phyloP scores from a whole-genome alignment of 768 basidiomycete species.

The Leccinum variicolor region DNA sequence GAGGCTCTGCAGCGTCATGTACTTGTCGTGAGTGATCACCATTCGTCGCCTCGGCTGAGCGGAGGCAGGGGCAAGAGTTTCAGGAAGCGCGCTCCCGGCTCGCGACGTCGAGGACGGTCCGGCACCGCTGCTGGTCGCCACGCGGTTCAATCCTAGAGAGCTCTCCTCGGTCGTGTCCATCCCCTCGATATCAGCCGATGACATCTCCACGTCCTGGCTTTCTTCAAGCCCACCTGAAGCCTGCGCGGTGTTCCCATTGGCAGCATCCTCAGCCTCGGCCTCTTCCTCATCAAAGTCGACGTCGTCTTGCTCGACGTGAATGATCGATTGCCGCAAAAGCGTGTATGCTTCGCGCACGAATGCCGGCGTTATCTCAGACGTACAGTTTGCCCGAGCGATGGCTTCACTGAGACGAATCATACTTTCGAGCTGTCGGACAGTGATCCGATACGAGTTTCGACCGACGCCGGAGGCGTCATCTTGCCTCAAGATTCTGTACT shows the following conservation, averaged over 20 bases:
- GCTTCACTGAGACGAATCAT: slow-evolving; percentile 98
- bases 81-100: slow-evolving; percentile 25
- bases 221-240: slow-evolving; percentile 43
- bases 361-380: slow-evolving; percentile 90
- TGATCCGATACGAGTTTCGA: slow-evolving; percentile 93
- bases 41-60: slow-evolving; percentile 66
- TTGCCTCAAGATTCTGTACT: slow-evolving; percentile 87
- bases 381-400: slow-evolving; percentile 95
- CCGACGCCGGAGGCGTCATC: slow-evolving; percentile 89
- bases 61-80: slow-evolving; percentile 33
- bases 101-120: slow-evolving; percentile 33
- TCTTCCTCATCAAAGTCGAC: slow-evolving; percentile 97
- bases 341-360: slow-evolving; percentile 96
- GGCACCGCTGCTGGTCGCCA: slow-evolving; percentile 33
- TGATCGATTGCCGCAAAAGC: slow-evolving; percentile 93
- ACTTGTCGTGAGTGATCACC: slow-evolving; percentile 95
- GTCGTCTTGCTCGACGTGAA: slow-evolving; percentile 98
- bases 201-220: slow-evolving; percentile 63
- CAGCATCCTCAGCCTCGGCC: slow-evolving; percentile 50
- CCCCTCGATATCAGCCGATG: slow-evolving; percentile 55
- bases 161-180: slow-evolving; percentile 49
- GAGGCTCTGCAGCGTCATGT: slow-evolving; percentile 84
- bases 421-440: slow-evolving; percentile 95
- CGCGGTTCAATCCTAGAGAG: slow-evolving; percentile 38
- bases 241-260: slow-evolving; percentile 32